phyloP scores from a whole-genome alignment of 2,329 filamentous ascomycete genomes.

The Sporothrix curviconia region DNA sequence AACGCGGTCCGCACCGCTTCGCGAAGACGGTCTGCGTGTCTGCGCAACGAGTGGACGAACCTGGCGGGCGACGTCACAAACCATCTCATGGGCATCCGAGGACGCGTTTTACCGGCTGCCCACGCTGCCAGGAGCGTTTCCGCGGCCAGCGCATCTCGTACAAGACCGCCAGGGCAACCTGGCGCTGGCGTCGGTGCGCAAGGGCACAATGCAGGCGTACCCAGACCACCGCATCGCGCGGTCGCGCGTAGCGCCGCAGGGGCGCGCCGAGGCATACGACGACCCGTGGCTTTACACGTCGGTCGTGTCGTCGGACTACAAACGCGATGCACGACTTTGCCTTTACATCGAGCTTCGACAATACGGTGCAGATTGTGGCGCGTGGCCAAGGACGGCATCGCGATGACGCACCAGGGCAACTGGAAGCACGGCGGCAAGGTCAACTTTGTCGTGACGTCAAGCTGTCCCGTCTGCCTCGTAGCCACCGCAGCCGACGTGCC shows the following conservation, averaged over 20 bases:
- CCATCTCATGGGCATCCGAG: slow-evolving; percentile 50
- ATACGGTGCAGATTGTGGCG: slow-evolving; percentile 56
- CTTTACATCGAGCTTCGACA: slow-evolving; percentile 57
- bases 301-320: slow-evolving; percentile 55
- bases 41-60: slow-evolving; percentile 50
- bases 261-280: slow-evolving; percentile 47
- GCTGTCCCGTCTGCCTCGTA: slow-evolving; percentile 41
- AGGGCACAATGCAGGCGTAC: slow-evolving; percentile 42
- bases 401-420: slow-evolving; percentile 41
- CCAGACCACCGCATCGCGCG: slow-evolving; percentile 52
- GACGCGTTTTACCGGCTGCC: slow-evolving; percentile 52
- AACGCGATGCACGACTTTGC: slow-evolving; percentile 37
- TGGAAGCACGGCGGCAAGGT: slow-evolving; percentile 54
- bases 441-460: slow-evolving; percentile 55
- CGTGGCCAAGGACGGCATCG: slow-evolving; percentile 30
- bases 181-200: slow-evolving; percentile 43
- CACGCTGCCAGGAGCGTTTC: slow-evolving; percentile 59
- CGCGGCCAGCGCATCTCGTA: slow-evolving; percentile 58
- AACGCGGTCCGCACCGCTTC: slow-evolving; percentile 37
- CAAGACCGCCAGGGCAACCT: slow-evolving; percentile 59
- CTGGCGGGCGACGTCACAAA: slow-evolving; percentile 56
- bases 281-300: slow-evolving; percentile 59
- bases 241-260: slow-evolving; percentile 50
- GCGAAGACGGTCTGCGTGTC: slow-evolving; percentile 47
- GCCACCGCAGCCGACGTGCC: slow-evolving; percentile 55